Conservation (phyloP, 1,139 yeast species). For the Kodamaea alishanica region DNA sequence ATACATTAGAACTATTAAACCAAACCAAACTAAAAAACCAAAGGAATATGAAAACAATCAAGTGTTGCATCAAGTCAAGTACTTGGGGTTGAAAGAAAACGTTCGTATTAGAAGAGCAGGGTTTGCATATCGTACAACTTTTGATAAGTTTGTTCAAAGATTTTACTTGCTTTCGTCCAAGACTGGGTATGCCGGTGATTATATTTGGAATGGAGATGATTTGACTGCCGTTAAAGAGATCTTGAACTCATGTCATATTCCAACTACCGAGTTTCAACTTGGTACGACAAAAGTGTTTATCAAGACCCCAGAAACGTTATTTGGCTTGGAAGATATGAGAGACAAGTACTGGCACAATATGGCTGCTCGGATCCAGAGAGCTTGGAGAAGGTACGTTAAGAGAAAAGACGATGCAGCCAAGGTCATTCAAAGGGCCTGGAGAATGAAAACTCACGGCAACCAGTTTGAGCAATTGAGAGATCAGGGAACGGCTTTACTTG, state of each 20-base stretch:
- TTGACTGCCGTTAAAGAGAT: constrained; percentile 78
- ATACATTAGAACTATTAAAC: constrained; percentile 96
- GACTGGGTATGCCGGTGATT: constrained; percentile 98
- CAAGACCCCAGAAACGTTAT: constrained; percentile 94
- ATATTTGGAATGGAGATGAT: constrained; percentile 89
- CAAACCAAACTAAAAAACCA: constrained; percentile 91
- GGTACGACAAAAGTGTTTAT: constrained; percentile 95
- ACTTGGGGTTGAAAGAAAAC: constrained; percentile 93
- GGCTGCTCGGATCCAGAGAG: constrained; percentile 97
- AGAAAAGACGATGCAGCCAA: constrained; percentile 86
- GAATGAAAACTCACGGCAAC: constrained; percentile 76
- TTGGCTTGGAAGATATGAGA: constrained; percentile 93
- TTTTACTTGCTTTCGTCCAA: constrained; percentile 83
- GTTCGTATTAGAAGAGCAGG: constrained; percentile 98
- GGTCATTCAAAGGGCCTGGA: constrained; percentile 80
- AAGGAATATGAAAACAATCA: constrained; percentile 84
- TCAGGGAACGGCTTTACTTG: constrained; percentile 66
- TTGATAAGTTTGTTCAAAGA: constrained; percentile 95
- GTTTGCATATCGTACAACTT: constrained; percentile 95
- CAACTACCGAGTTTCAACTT: constrained; percentile 77
- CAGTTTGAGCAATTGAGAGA: constrained; percentile 81
- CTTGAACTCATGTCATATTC: constrained; percentile 75
- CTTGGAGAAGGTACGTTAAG: constrained; percentile 84
- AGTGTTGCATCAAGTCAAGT: constrained; percentile 93
- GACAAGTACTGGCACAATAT: constrained; percentile 97